phyloP scores from a whole-genome alignment of 129 eudicot species.

The Helianthus annuus region DNA sequence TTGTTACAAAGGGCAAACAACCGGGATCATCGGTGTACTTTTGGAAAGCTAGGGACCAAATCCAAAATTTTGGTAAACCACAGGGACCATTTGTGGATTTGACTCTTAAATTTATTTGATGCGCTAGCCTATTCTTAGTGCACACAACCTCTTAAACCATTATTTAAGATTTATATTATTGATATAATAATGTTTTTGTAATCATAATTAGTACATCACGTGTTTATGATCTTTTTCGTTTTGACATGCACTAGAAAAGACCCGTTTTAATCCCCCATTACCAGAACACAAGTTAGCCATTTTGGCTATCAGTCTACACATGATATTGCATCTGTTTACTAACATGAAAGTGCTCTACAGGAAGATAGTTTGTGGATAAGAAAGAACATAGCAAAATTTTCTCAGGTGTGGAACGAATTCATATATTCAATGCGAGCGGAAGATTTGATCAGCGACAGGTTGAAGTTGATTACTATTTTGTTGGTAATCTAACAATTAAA shows the following conservation, averaged over 20 bases:
- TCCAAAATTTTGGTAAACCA: no score
- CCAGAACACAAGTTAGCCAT: slow-evolving; percentile 6
- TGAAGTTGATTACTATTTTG: slow-evolving; percentile 18
- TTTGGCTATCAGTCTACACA: neutral
- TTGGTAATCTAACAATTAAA: slow-evolving; percentile 1
- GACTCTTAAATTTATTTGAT: no score
- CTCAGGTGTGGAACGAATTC: slow-evolving; percentile 99
- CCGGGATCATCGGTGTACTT: no score
- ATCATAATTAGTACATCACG: neutral
- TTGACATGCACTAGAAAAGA: neutral
- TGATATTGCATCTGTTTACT: slow-evolving; percentile 23
- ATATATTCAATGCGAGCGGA: slow-evolving; percentile 86
- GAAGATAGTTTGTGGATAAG: slow-evolving; percentile 55
- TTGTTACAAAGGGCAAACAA: no score
- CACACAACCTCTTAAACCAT: neutral
- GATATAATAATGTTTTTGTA: slow-evolving; percentile 1
- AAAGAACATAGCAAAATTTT: slow-evolving; percentile 82
- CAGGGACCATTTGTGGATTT: no score
- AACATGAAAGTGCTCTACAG: slow-evolving; percentile 28
- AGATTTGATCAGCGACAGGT: slow-evolving; percentile 89
- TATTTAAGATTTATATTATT: neutral
- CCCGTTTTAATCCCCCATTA: neutral
- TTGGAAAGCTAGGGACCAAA: no score
- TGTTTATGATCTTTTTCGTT: neutral
- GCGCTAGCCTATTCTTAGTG: neutral